These are phyloP conservation scores for Anisodus tanguticus DNA, from an alignment of 257 asterid genomes.

Conservation along the genomic window DNA sequence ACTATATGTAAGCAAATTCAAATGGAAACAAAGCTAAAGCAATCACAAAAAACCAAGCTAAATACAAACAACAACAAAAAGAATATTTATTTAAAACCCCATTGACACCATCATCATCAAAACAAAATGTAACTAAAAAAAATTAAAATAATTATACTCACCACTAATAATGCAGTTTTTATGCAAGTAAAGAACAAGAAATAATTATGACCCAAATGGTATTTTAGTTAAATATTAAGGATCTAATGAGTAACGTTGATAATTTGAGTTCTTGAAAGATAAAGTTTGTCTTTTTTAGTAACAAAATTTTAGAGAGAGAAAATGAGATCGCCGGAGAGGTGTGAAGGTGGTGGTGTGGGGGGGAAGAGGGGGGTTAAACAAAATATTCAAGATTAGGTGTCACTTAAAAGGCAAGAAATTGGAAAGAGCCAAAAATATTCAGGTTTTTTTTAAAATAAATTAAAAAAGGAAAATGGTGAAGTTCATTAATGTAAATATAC, in stretches of 20 bases:
- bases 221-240: slow-evolving; percentile 26
- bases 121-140: slow-evolving; percentile 27
- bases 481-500: slow-evolving; percentile 5
- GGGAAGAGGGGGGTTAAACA: slow-evolving; percentile 28
- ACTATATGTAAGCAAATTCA: slow-evolving; percentile 22
- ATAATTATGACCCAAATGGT: neutral
- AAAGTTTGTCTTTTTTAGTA: neutral
- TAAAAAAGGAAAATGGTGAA: neutral
- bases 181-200: neutral
- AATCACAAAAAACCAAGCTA: slow-evolving; percentile 7
- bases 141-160: neutral
- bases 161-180: slow-evolving; percentile 31
- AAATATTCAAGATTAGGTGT: slow-evolving; percentile 57
- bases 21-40: slow-evolving; percentile 36
- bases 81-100: neutral
- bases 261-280: slow-evolving; percentile 30
- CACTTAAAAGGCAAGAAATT: slow-evolving; percentile 59
- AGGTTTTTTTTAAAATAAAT: slow-evolving; percentile 30
- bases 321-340: slow-evolving; percentile 37
- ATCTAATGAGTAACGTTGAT: slow-evolving; percentile 24
- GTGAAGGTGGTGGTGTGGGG: slow-evolving; percentile 31
- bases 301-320: neutral
- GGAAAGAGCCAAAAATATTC: slow-evolving; percentile 60
- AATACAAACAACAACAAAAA: neutral
- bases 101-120: slow-evolving; percentile 33